phyloP scores from a whole-genome alignment of 768 basidiomycete genomes.

The Boletus tomentosulus region DNA sequence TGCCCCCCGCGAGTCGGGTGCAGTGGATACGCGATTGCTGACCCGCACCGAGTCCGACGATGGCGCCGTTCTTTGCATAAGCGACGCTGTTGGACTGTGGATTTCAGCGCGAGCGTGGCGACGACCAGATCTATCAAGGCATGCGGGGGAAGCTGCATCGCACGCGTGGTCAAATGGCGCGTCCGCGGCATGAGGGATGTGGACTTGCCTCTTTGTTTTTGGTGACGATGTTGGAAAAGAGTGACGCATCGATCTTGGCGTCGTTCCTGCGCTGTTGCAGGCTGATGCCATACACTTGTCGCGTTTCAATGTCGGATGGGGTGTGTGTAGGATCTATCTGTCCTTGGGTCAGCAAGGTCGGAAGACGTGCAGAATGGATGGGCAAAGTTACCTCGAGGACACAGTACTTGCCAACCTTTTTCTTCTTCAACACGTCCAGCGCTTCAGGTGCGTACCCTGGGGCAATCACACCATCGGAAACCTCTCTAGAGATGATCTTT shows the following conservation, averaged over 20 bases:
- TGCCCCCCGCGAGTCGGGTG: constrained; percentile 93
- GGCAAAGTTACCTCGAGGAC: constrained; percentile 70
- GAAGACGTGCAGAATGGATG: background rate
- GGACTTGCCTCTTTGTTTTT: too few species aligned
- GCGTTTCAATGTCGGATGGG: too few species aligned
- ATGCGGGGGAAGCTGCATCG: too few species aligned
- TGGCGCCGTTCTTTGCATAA: constrained; percentile 87
- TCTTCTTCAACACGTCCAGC: constrained; percentile 86
- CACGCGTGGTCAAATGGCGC: too few species aligned
- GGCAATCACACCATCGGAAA: constrained; percentile 97
- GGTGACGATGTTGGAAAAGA: too few species aligned
- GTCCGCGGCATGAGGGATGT: too few species aligned
- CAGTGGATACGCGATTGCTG: constrained; percentile 99
- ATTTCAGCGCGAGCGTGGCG: too few species aligned
- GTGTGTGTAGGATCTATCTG: too few species aligned
- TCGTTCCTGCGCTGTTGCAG: too few species aligned
- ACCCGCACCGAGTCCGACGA: constrained; percentile 94
- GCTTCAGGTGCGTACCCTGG: constrained; percentile 89
- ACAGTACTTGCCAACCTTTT: constrained; percentile 98
- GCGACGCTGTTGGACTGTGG: constrained; percentile 99
- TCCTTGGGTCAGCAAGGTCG: constrained; percentile 12
- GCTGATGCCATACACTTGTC: too few species aligned
- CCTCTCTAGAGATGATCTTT: constrained; percentile 95
- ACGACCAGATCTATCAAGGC: too few species aligned
- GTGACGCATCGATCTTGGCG: too few species aligned